Evolutionary conservation across 768 basidiomycete species (phyloP).

Genomic region (Hysterangium stoloniferum): DNA sequence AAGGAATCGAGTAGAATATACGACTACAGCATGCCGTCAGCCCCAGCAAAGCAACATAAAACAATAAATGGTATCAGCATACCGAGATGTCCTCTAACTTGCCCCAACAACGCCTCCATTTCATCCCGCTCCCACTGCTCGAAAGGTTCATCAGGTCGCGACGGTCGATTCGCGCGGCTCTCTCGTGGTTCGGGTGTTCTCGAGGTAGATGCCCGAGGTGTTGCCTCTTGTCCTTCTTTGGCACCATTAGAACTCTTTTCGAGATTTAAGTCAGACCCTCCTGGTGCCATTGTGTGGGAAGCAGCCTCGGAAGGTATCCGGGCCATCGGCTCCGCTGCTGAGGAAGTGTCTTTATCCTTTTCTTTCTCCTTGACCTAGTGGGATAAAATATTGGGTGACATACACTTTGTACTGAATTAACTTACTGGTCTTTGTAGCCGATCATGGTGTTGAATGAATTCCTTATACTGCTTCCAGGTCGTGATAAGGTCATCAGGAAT

Average conservation of each 20-base stretch:
- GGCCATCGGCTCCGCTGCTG: constrained; percentile 36
- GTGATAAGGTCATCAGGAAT: constrained; percentile 88
- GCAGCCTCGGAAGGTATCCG: constrained; percentile 53
- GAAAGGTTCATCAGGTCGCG: constrained; percentile 59
- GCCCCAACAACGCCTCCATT: constrained; percentile 76
- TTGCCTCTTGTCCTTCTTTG: constrained; percentile 7
- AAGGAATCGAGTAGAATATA: constrained; percentile 79
- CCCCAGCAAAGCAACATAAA: background rate
- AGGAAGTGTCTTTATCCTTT: constrained; percentile 15
- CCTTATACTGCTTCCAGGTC: constrained; percentile 94
- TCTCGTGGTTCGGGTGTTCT: constrained; percentile 28
- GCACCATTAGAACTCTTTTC: constrained; percentile 14
- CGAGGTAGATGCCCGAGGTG: constrained; percentile 17
- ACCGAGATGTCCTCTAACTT: constrained; percentile 86
- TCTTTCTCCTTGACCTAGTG: constrained; percentile 34
- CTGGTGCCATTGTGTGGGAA: constrained; percentile 23
- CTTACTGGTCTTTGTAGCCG: constrained; percentile 61
- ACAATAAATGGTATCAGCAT: constrained; percentile 19
- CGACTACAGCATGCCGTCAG: constrained; percentile 39
- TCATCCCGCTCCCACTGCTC: constrained; percentile 78
- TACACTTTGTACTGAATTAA: constrained; percentile 4
- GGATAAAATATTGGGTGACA: constrained; percentile 10
- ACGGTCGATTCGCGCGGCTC: constrained; percentile 27
- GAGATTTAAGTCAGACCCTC: constrained; percentile 19
- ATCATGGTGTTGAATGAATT: constrained; percentile 72